These are phyloP conservation scores for Fulvia fulva DNA, from an alignment of 2,329 filamentous ascomycete species.

Conservation along the genomic window DNA sequence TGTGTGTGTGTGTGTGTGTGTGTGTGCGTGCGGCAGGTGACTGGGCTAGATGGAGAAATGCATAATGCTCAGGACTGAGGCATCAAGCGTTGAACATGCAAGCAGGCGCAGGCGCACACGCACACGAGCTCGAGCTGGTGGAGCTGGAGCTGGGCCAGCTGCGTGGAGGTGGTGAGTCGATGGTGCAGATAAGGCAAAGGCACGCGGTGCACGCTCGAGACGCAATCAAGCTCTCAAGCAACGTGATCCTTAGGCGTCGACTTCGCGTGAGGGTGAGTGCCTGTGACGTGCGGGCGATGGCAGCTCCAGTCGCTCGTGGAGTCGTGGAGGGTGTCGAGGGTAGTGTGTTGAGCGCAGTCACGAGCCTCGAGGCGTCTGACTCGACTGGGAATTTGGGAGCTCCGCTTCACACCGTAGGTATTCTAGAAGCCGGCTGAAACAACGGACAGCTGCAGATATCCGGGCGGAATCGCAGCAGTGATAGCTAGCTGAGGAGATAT, in stretches of 20 bases:
- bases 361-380: background rate
- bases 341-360: background rate
- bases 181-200: background rate
- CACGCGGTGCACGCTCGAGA: background rate
- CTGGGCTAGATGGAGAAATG: slow-evolving; percentile 13
- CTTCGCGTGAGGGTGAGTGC: background rate
- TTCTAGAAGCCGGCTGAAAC: background rate
- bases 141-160: slow-evolving; percentile 11
- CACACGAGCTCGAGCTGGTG: too few relatives aligned
- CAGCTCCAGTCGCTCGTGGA: too few relatives aligned
- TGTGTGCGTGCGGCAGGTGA: slow-evolving; percentile 16
- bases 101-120: too few relatives aligned
- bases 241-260: background rate
- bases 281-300: too few relatives aligned
- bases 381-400: background rate
- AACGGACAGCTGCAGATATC: background rate
- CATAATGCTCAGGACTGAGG: slow-evolving; percentile 17
- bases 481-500: too few relatives aligned
- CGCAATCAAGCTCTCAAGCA: slow-evolving; percentile 14
- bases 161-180: slow-evolving; percentile 11
- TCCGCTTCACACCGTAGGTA: background rate
- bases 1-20: too few relatives aligned
- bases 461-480: background rate
- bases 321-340: background rate
- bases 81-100: slow-evolving; percentile 12